These are phyloP conservation scores for Mortierella sp. DNA, from an alignment of 371 early-diverging fungal genomes.

Conservation along the genomic window DNA sequence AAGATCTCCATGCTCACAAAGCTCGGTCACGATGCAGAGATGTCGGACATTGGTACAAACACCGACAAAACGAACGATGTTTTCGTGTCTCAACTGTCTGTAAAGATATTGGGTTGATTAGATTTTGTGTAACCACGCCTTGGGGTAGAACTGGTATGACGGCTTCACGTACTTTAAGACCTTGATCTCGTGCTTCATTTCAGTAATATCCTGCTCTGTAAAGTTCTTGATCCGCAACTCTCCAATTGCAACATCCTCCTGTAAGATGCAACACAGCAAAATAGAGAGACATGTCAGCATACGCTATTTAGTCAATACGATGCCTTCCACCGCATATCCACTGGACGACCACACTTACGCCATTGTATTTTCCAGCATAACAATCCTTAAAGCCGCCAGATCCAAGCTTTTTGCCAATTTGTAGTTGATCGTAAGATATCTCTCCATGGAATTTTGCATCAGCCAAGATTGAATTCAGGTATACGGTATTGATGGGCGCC, in stretches of 20 bases:
- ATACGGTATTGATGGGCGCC: slow-evolving; percentile 61
- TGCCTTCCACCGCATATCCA: no score
- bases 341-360: slow-evolving; percentile 55
- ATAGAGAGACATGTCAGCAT: not conserved
- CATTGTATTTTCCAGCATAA: slow-evolving; percentile 73
- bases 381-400: slow-evolving; percentile 88
- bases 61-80: slow-evolving; percentile 81
- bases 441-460: slow-evolving; percentile 61
- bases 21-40: slow-evolving; percentile 76
- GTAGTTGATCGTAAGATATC: slow-evolving; percentile 71
- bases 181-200: slow-evolving; percentile 82
- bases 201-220: slow-evolving; percentile 75
- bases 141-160: no score
- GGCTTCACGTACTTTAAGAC: slow-evolving; percentile 71
- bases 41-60: slow-evolving; percentile 76
- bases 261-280: not conserved
- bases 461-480: slow-evolving; percentile 64
- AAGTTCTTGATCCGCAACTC: slow-evolving; percentile 75
- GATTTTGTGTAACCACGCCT: no score
- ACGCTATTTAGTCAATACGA: not conserved
- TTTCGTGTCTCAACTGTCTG: slow-evolving; percentile 82
- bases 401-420: slow-evolving; percentile 73
- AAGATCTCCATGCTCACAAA: slow-evolving; percentile 81
- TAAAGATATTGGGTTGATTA: not conserved
- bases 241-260: slow-evolving; percentile 81